phyloP scores from a whole-genome alignment of 1,284 basidiomycete genomes.

The Mycosarcoma mackinlayi region DNA sequence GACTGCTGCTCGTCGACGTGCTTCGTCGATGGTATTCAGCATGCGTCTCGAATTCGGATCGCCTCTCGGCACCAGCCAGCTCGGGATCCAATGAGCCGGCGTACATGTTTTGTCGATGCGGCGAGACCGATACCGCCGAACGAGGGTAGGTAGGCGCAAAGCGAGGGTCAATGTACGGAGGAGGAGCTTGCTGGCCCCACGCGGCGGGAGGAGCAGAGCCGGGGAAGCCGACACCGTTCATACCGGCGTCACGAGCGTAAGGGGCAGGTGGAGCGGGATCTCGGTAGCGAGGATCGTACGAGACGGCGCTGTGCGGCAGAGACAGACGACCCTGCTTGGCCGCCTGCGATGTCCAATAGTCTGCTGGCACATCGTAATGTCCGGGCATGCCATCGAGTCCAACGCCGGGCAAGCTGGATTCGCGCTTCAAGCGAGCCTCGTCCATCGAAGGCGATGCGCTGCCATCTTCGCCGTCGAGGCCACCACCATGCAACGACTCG shows the following conservation, averaged over 20 bases:
- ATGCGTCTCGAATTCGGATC: conserved; percentile 5
- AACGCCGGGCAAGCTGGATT: conserved; percentile 36
- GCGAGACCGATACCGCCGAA: conserved; percentile 31
- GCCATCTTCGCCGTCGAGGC: conserved; percentile 36
- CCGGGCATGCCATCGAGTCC: conserved; percentile 12
- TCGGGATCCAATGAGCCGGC: conserved; percentile 39
- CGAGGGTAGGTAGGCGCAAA: conserved; percentile 35
- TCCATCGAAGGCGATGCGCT: conserved; percentile 42
- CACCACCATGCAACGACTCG: conserved; percentile 37
- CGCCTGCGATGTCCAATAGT: conserved; percentile 47
- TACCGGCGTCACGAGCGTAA: conserved; percentile 20
- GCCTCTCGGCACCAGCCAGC: conserved; percentile 15
- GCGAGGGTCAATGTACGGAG: conserved; percentile 34
- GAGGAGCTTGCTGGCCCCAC: conserved; percentile 31
- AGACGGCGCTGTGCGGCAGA: conserved; percentile 21
- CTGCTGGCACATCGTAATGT: conserved; percentile 34
- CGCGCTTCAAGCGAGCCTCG: conserved; percentile 30
- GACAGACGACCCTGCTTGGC: conserved; percentile 42
- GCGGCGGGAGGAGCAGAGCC: conserved; percentile 21
- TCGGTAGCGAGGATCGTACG: conserved; percentile 37
- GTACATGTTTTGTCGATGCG: conserved; percentile 25
- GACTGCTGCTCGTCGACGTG: conserved; percentile 42
- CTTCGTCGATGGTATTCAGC: conserved; percentile 41
- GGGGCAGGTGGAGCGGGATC: conserved; percentile 43
- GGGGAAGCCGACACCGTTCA: conserved; percentile 16